Conservation (phyloP, 2,329 filamentous ascomycete species). For the Botrytis byssoidea region DNA sequence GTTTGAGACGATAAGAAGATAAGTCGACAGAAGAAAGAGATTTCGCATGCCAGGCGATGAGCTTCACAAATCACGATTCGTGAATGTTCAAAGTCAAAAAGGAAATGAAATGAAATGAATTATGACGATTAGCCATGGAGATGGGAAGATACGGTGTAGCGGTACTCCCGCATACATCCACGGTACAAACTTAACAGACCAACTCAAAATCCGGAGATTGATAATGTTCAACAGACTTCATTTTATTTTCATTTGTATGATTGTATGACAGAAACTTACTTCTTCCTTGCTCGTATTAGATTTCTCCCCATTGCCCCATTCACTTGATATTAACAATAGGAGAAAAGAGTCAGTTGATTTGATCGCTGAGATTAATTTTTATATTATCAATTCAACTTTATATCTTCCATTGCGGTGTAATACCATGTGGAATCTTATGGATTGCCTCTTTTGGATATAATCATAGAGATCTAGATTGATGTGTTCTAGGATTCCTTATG, state of each 20-base stretch:
- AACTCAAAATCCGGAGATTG: conserved; percentile 5
- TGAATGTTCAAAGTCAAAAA: background rate
- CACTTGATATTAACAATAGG: background rate
- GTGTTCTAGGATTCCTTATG: background rate
- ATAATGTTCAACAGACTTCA: background rate
- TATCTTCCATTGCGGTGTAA: background rate
- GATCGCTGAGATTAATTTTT: background rate
- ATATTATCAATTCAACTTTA: background rate
- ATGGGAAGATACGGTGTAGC: conserved; percentile 1
- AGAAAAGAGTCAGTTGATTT: background rate
- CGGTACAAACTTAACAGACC: background rate
- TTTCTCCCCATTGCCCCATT: background rate
- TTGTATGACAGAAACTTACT: background rate
- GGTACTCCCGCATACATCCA: background rate
- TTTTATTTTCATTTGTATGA: background rate
- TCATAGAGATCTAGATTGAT: background rate
- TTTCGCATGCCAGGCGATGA: background rate
- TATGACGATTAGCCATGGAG: background rate
- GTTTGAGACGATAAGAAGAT: background rate
- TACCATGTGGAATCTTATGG: background rate
- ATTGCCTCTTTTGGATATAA: background rate
- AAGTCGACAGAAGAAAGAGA: background rate
- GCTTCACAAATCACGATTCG: background rate
- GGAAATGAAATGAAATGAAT: background rate
- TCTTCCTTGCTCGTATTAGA: background rate